Conservation (phyloP, 441 rosid species). For the Brassica hybrid region DNA sequence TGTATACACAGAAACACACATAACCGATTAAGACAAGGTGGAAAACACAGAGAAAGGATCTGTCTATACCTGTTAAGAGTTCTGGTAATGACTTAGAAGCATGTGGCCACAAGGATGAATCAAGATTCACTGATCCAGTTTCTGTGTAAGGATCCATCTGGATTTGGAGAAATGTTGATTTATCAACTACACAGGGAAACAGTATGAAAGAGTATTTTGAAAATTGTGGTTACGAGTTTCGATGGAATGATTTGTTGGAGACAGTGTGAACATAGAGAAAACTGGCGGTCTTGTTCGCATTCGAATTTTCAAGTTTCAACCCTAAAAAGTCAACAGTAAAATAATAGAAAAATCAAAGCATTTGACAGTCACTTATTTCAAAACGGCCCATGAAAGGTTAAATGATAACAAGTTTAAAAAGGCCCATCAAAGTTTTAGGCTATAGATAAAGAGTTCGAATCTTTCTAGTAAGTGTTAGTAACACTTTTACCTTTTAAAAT, state of each 20-base stretch:
- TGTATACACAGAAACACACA: too few relatives aligned
- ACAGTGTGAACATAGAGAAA: background rate
- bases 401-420: background rate
- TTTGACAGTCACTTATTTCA: background rate
- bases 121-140: slow-evolving; percentile 17
- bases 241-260: background rate
- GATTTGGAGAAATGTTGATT: slow-evolving; percentile 1
- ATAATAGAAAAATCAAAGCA: background rate
- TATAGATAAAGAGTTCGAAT: too few relatives aligned
- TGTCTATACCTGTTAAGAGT: slow-evolving; percentile 23
- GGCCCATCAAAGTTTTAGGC: background rate
- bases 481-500: too few relatives aligned
- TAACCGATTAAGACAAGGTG: background rate
- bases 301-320: background rate
- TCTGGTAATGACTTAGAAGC: slow-evolving; percentile 8
- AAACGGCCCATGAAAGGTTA: background rate
- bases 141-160: slow-evolving; percentile 30
- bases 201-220: slow-evolving; percentile 13
- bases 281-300: background rate
- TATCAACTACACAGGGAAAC: too few relatives aligned
- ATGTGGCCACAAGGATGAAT: slow-evolving; percentile 14
- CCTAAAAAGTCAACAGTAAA: background rate
- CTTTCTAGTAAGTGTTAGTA: too few relatives aligned
- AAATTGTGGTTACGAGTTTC: slow-evolving; percentile 13
- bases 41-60: background rate